Percentiles rank a stretch among this genome's conserved stretches.
Evolutionary conservation across 1,284 basidiomycete species (phyloP).

Genomic region (Afroboletus lepidellus): DNA sequence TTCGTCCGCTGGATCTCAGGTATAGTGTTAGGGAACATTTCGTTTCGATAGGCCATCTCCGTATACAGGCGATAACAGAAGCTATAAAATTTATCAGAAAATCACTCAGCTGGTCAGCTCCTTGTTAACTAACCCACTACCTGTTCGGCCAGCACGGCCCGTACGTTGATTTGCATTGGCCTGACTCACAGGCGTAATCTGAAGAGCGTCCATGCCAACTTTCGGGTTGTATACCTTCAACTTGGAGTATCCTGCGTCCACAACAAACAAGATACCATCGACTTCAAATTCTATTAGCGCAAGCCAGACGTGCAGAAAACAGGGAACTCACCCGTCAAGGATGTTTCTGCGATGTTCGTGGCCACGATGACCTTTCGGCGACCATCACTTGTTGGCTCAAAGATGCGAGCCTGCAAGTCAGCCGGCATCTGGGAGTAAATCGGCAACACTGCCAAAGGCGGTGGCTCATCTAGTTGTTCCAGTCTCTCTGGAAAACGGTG

Average conservation of each 20-base stretch:
- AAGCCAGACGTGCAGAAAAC: not conserved
- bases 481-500: conserved; percentile 71
- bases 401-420: conserved; percentile 97
- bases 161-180: conserved; percentile 96
- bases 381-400: conserved; percentile 92
- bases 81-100: conserved; percentile 40
- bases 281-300: conserved; percentile 48
- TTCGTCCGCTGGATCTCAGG: conserved; percentile 99
- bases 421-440: conserved; percentile 99
- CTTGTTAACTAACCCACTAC: conserved; percentile 68
- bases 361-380: conserved; percentile 96
- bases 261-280: conserved; percentile 96
- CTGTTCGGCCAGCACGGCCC: conserved; percentile 95
- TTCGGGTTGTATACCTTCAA: conserved; percentile 99
- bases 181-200: conserved; percentile 98
- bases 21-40: conserved; percentile 90
- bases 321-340: conserved; percentile 70
- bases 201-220: conserved; percentile 98
- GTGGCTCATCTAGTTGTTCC: conserved; percentile 86
- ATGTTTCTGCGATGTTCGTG: conserved; percentile 99
- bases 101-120: not conserved
- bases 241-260: conserved; percentile 96
- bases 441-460: conserved; percentile 84
- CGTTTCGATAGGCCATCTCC: conserved; percentile 87
- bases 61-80: conserved; percentile 92